These are phyloP conservation scores for Scheffersomyces amazonensis DNA, from an alignment of 805 yeast genomes.

Conservation along the genomic window DNA sequence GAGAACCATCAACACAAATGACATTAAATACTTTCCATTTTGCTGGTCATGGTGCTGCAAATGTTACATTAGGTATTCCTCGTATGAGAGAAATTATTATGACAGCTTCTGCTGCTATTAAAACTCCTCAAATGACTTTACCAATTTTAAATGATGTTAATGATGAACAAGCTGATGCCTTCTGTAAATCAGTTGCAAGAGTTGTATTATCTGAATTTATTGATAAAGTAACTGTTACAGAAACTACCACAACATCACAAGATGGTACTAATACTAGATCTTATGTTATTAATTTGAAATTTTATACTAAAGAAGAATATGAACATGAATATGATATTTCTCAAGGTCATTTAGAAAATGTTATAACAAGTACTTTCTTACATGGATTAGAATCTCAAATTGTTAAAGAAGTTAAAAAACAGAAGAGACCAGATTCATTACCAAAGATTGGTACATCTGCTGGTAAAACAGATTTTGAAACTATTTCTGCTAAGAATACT, in stretches of 20 bases:
- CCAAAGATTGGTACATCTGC: slow-evolving; percentile 72
- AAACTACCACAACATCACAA: slow-evolving; percentile 69
- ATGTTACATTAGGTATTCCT: slow-evolving; percentile 98
- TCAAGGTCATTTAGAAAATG: slow-evolving; percentile 71
- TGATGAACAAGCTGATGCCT: slow-evolving; percentile 86
- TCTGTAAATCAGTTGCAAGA: slow-evolving; percentile 85
- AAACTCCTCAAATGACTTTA: slow-evolving; percentile 98
- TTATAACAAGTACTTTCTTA: slow-evolving; percentile 65
- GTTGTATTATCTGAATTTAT: slow-evolving; percentile 86
- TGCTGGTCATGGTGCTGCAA: slow-evolving; percentile 99
- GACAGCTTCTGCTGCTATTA: slow-evolving; percentile 95
- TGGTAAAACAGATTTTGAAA: slow-evolving; percentile 49
- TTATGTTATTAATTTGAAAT: slow-evolving; percentile 69
- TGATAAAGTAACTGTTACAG: slow-evolving; percentile 81
- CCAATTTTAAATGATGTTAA: slow-evolving; percentile 79
- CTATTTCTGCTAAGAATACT: slow-evolving; percentile 28
- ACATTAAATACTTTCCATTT: slow-evolving; percentile 95
- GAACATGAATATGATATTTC: slow-evolving; percentile 85
- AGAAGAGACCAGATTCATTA: slow-evolving; percentile 56
- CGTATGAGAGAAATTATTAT: slow-evolving; percentile 99
- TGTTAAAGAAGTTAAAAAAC: slow-evolving; percentile 78
- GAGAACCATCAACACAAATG: slow-evolving; percentile 99
- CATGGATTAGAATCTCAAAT: slow-evolving; percentile 68
- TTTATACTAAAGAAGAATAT: slow-evolving; percentile 76
- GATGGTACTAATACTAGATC: slow-evolving; percentile 58